Evolutionary conservation across 805 yeast species (phyloP), one percentile per base, ranked within the genome.

Genomic region (Nakazawaea wyomingensis): DNA sequence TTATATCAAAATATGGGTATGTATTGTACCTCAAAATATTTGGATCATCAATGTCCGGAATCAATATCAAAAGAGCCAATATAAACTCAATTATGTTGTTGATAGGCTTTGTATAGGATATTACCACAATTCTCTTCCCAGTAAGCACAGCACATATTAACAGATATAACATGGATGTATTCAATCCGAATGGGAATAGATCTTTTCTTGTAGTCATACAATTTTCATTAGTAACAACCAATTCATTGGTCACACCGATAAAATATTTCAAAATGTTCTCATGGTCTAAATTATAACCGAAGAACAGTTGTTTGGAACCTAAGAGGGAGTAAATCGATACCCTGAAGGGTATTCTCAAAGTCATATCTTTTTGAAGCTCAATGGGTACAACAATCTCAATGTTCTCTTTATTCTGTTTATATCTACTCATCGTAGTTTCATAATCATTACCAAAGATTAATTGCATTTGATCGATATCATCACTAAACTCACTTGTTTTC

Each of bases 1-100:
- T 75, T 1, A 81, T 72, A 49, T 82, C 89, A 33, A 80, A 63
- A 24, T 78, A 70, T 2, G 89, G 89, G 50, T 76, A 73, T 47
- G 60, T 34, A 28, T 40, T 22, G 37, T 53, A 53, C 32, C 43
- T 53, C 6, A 54, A 50, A 5, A 46, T 48, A 31, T 34, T 26
- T 3, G 14, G 10, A 4, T 27, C 14, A 18, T 27, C 5, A n/a
- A 13, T 22, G 6, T 29, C 24, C 6, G 24, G 34, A n/a, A 22
- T 10, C 14, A 74, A 50, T 36, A 74, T 65, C 38, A 69, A 49
- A 1, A 72, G 55, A 11, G 70, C 60, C 34, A 69, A 53, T 0
- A 72, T 54, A 42, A 68, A 65, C 55, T 76, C 80, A 43, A 70
- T 68, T 19, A 76, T 66, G 45, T 58, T 55, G 27, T 75, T 74